Conservation (phyloP, 805 yeast species). For the Pichia cephalocereana region DNA sequence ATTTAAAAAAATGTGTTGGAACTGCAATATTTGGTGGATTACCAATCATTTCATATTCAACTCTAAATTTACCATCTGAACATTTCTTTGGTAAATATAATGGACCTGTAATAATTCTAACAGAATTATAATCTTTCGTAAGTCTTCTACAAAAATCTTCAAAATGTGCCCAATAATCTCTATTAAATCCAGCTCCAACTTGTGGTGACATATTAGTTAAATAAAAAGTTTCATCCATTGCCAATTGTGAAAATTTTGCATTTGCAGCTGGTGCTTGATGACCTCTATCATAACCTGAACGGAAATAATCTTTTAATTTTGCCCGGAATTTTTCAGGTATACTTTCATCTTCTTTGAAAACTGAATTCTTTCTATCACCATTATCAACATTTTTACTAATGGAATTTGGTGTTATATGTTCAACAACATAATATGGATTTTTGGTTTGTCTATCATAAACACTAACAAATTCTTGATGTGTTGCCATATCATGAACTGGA, state of each 20-base stretch:
- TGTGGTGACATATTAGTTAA: conserved; percentile 93
- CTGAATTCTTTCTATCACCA: conserved; percentile 72
- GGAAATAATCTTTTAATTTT: conserved; percentile 72
- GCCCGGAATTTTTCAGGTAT: conserved; percentile 76
- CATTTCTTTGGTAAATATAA: conserved; percentile 73
- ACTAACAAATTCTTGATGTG: conserved; percentile 67
- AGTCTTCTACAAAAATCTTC: conserved; percentile 81
- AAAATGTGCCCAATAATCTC: conserved; percentile 97
- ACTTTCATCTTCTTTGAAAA: conserved; percentile 78
- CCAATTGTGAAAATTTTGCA: conserved; percentile 80
- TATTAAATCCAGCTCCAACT: conserved; percentile 94
- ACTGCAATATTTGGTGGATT: conserved; percentile 95
- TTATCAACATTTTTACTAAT: conserved; percentile 35
- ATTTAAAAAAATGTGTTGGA: conserved; percentile 93
- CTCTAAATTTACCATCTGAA: conserved; percentile 74
- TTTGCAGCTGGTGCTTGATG: conserved; percentile 98
- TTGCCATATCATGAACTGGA: conserved; percentile 78
- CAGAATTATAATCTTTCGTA: conserved; percentile 61
- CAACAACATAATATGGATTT: conserved; percentile 80
- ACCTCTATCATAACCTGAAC: conserved; percentile 95
- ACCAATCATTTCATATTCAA: conserved; percentile 87
- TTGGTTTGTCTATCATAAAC: conserved; percentile 79
- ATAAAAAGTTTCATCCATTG: conserved; percentile 92
- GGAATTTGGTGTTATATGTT: conserved; percentile 76
- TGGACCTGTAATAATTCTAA: conserved; percentile 90